A percentile compares a stretch with the other conserved stretches of the same genome.
These are phyloP conservation scores for Lithospermum erythrorhizon DNA, from an alignment of 257 asterid species.

Conservation along the genomic window DNA sequence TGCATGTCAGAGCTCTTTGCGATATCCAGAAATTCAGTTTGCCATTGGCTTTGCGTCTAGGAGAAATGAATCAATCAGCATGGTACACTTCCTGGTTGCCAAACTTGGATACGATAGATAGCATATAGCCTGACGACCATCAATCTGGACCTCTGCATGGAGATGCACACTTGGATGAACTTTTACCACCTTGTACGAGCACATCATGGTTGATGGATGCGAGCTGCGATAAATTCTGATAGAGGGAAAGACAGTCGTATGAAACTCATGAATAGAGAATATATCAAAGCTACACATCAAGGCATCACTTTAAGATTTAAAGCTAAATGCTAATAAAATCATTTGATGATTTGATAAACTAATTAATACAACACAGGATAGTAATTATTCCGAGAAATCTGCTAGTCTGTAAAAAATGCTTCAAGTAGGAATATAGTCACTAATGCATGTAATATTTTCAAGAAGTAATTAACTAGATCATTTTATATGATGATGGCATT, in stretches of 20 bases:
- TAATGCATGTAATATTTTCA: too few species aligned
- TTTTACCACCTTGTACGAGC: slow-evolving; percentile 66
- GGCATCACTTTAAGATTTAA: neutral
- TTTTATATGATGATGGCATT: too few species aligned
- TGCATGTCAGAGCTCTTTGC: neutral
- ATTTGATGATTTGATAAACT: too few species aligned
- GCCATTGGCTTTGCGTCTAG: too few species aligned
- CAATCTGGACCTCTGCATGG: slow-evolving; percentile 26
- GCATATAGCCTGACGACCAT: neutral
- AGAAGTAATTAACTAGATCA: too few species aligned
- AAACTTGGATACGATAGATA: neutral
- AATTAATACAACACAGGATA: neutral
- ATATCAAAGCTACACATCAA: slow-evolving; percentile 1
- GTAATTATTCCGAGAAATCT: neutral
- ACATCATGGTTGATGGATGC: slow-evolving; percentile 87
- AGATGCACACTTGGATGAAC: slow-evolving; percentile 48
- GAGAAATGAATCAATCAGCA: too few species aligned
- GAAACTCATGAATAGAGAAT: neutral
- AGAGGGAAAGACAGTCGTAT: neutral
- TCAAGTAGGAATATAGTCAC: too few species aligned
- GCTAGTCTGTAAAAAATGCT: too few species aligned
- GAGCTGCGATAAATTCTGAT: slow-evolving; percentile 85
- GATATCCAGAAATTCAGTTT: neutral
- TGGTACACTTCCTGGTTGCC: neutral
- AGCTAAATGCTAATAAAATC: too few species aligned